phyloP scores from a whole-genome alignment of 768 basidiomycete species.

The Rhizopogon rudus region DNA sequence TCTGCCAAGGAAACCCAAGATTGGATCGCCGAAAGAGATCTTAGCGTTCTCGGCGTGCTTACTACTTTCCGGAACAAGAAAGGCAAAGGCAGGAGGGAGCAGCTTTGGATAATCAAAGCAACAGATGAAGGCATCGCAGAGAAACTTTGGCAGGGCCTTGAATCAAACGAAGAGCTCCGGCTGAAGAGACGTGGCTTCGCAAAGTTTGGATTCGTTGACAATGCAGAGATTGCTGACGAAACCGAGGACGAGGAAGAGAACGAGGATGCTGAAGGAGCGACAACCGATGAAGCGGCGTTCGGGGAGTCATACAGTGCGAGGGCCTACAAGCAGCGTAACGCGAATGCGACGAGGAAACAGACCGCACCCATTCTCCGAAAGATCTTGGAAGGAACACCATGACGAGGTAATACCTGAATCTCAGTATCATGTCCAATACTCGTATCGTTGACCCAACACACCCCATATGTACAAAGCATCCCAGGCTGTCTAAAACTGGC shows the following conservation, averaged over 20 bases:
- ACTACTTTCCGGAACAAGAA: conserved; percentile 58
- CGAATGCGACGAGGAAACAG: conserved; percentile 56
- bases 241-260: conserved; percentile 7
- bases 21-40: conserved; percentile 63
- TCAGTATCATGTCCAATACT: neutral
- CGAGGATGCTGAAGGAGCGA: conserved; percentile 3
- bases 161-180: conserved; percentile 46
- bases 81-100: conserved; percentile 61
- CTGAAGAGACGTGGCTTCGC: conserved; percentile 36
- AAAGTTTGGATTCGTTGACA: conserved; percentile 12
- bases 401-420: neutral
- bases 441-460: neutral
- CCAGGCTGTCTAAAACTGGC: too few relatives aligned
- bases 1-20: conserved; percentile 22
- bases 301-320: conserved; percentile 26
- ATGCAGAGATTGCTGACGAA: neutral
- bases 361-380: conserved; percentile 61
- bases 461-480: too few relatives aligned
- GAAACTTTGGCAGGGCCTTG: conserved; percentile 54
- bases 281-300: conserved; percentile 18
- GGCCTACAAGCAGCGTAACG: conserved; percentile 65
- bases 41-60: conserved; percentile 74
- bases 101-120: conserved; percentile 57
- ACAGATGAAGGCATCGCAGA: conserved; percentile 26
- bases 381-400: conserved; percentile 42